phyloP scores from a whole-genome alignment of 2,329 filamentous ascomycete genomes.

The Ceratocystis albifundus region DNA sequence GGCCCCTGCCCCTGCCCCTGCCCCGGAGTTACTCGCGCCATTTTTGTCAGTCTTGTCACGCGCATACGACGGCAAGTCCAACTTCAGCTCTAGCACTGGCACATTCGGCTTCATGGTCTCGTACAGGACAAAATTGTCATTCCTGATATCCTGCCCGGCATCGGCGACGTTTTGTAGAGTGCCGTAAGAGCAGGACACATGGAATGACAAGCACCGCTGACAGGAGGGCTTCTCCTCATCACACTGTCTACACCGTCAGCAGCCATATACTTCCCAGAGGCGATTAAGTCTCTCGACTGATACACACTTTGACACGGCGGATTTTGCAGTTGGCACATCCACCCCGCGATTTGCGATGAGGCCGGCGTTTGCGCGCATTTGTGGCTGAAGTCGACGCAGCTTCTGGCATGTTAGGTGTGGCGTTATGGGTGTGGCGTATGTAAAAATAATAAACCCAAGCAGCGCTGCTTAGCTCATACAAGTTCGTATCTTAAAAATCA shows the following conservation, averaged over 20 bases:
- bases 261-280: background rate
- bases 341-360: conserved; percentile 42
- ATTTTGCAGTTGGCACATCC: conserved; percentile 48
- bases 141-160: conserved; percentile 24
- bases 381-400: background rate
- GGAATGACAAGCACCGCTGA: conserved; percentile 37
- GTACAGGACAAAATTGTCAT: background rate
- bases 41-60: background rate
- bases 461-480: too few species aligned
- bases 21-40: background rate
- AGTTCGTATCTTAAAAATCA: too few species aligned
- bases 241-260: conserved; percentile 33
- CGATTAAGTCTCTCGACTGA: conserved; percentile 16
- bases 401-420: background rate
- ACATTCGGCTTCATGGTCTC: conserved; percentile 14
- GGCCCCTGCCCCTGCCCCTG: background rate
- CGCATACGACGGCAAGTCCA: background rate
- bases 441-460: background rate
- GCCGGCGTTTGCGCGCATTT: conserved; percentile 28
- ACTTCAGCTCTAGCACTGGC: conserved; percentile 5
- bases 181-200: conserved; percentile 40
- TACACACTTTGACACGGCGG: conserved; percentile 40
- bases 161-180: conserved; percentile 22
- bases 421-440: background rate
- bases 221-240: conserved; percentile 43